These are phyloP conservation scores for Pleodorina starrii DNA, from an alignment of 139 green algal species.

Conservation along the genomic window DNA sequence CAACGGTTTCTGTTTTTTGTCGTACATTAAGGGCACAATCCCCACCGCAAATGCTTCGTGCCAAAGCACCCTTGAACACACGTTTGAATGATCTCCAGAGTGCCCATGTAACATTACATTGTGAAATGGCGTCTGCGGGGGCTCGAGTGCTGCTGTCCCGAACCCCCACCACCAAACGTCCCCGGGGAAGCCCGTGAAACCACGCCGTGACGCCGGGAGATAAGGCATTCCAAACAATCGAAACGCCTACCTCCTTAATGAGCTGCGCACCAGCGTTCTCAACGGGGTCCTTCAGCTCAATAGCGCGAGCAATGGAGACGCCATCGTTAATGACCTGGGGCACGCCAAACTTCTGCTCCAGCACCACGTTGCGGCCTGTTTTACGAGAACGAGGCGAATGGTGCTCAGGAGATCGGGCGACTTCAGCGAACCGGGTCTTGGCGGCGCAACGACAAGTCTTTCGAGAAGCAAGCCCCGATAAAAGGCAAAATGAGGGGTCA, in stretches of 20 bases:
- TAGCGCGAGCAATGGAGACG: constrained; percentile 97
- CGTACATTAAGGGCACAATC: too few species aligned
- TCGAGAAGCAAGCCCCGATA: background rate
- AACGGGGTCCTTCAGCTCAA: constrained; percentile 94
- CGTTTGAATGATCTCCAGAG: too few species aligned
- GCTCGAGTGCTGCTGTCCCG: too few species aligned
- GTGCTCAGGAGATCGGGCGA: background rate
- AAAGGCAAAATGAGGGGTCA: background rate
- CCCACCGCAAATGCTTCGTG: too few species aligned
- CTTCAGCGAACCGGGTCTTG: background rate
- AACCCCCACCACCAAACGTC: too few species aligned
- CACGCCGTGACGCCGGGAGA: too few species aligned
- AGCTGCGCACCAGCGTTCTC: constrained; percentile 98
- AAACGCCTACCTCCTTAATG: constrained; percentile 96
- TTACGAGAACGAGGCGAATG: background rate
- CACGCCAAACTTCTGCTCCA: constrained; percentile 95
- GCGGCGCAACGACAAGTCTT: background rate
- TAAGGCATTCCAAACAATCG: too few species aligned
- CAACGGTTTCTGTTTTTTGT: too few species aligned
- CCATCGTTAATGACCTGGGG: constrained; percentile 99
- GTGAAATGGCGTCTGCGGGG: too few species aligned
- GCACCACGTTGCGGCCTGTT: constrained; percentile 96
- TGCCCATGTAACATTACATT: too few species aligned
- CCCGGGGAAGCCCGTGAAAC: too few species aligned
- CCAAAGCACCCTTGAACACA: too few species aligned